Evolutionary conservation across 192 early-diverging fungal genomes (phyloP).

Genomic region (Backusella liffmaniae): DNA sequence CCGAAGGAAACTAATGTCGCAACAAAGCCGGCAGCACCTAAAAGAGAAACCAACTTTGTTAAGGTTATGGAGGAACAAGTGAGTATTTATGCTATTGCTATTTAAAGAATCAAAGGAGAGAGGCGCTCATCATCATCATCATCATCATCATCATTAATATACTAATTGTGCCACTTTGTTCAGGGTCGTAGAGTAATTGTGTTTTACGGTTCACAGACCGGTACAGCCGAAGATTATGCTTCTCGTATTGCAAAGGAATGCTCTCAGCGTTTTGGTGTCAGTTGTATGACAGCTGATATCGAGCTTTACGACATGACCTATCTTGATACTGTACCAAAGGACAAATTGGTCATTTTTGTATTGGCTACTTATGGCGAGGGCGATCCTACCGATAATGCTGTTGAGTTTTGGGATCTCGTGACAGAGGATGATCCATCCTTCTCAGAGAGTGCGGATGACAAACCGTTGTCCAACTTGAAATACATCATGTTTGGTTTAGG

Average conservation of each 20-base stretch:
- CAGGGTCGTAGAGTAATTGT: constrained; percentile 77
- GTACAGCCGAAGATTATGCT: constrained; percentile 98
- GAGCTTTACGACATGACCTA: constrained; percentile 93
- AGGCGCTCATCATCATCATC: background rate
- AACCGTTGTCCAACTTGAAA: constrained; percentile 48
- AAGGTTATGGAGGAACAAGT: constrained; percentile 56
- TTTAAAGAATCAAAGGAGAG: background rate
- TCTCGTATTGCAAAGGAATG: constrained; percentile 86
- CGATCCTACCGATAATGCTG: constrained; percentile 98
- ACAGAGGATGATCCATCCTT: constrained; percentile 70
- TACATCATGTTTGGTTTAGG: constrained; percentile 85
- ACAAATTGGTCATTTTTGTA: constrained; percentile 82
- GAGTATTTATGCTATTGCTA: constrained; percentile 13
- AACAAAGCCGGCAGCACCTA: constrained; percentile 23
- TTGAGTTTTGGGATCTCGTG: constrained; percentile 91
- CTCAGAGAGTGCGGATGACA: constrained; percentile 57
- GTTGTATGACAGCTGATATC: constrained; percentile 77
- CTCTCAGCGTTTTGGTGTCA: constrained; percentile 67
- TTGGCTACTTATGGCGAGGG: constrained; percentile 98
- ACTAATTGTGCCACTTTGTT: background rate
- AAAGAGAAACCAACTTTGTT: constrained; percentile 48
- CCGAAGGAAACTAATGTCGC: background rate
- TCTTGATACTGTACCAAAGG: constrained; percentile 65
- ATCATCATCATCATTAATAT: background rate
- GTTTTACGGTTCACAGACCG: constrained; percentile 98